Evolutionary conservation across 2,329 filamentous ascomycete species (phyloP).

Genomic region (Byssochlamys sp.): DNA sequence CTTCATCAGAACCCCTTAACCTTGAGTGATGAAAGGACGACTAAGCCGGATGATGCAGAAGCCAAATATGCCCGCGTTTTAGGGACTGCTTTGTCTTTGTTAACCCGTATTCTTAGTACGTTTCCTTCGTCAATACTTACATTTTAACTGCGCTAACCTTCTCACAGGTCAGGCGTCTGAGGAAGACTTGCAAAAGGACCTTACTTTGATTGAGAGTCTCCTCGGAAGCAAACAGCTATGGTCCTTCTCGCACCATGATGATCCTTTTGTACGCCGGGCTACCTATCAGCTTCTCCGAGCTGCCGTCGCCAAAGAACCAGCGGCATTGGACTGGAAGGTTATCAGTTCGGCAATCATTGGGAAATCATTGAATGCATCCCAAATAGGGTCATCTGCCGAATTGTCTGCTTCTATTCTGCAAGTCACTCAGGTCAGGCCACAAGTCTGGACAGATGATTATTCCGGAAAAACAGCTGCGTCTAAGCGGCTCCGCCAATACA

Average conservation of each 20-base stretch:
- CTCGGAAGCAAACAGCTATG: slow-evolving; percentile 55
- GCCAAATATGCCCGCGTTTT: slow-evolving; percentile 75
- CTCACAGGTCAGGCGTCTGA: slow-evolving; percentile 23
- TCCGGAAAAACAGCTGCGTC: slow-evolving; percentile 47
- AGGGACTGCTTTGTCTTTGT: slow-evolving; percentile 48
- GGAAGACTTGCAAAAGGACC: slow-evolving; percentile 51
- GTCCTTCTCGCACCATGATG: slow-evolving; percentile 48
- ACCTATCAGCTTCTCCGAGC: slow-evolving; percentile 48
- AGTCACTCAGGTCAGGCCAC: slow-evolving; percentile 56
- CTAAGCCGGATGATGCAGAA: slow-evolving; percentile 72
- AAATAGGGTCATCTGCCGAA: slow-evolving; percentile 64
- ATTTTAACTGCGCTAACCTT: slow-evolving; percentile 7
- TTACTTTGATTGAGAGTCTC: slow-evolving; percentile 55
- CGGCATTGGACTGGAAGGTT: slow-evolving; percentile 51
- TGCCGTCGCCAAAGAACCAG: slow-evolving; percentile 40
- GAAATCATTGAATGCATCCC: slow-evolving; percentile 62
- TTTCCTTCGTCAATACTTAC: not conserved
- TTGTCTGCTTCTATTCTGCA: slow-evolving; percentile 57
- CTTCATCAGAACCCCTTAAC: slow-evolving; percentile 67
- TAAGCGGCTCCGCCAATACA: slow-evolving; percentile 57
- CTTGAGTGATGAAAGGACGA: slow-evolving; percentile 78
- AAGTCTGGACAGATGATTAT: slow-evolving; percentile 63
- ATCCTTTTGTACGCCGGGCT: slow-evolving; percentile 49
- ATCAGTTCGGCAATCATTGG: slow-evolving; percentile 62
- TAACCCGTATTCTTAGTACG: slow-evolving; percentile 45